phyloP scores from a whole-genome alignment of 495 filamentous ascomycete genomes.

The Trichoderma erinaceum region DNA sequence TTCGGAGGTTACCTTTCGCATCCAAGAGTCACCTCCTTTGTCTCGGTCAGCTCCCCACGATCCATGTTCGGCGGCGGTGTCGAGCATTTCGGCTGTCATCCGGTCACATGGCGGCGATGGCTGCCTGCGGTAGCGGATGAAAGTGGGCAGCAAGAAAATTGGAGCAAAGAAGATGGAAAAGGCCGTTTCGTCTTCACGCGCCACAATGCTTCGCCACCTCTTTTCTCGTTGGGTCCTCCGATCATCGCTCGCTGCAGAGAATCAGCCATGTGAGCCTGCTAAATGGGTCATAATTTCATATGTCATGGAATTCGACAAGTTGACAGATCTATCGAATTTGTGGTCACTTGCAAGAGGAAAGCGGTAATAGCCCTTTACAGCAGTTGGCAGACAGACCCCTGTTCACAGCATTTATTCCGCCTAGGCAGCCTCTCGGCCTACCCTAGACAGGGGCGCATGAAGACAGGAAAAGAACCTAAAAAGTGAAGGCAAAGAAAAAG shows the following conservation, averaged over 20 bases:
- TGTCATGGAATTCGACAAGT: not conserved
- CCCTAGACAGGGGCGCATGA: not conserved
- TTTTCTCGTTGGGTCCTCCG: not conserved
- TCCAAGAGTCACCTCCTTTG: no score
- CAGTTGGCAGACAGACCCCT: not conserved
- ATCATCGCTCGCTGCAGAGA: not conserved
- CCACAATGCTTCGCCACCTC: conserved; percentile 1
- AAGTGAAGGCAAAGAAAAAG: not conserved
- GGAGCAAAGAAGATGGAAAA: not conserved
- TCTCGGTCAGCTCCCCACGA: conserved; percentile 2
- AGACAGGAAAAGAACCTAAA: not conserved
- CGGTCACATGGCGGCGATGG: not conserved
- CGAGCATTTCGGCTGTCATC: not conserved
- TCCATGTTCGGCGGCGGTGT: not conserved
- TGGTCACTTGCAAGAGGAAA: no score
- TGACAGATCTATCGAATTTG: no score
- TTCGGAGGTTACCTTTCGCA: no score
- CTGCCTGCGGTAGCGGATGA: not conserved
- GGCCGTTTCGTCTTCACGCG: not conserved
- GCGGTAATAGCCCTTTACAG: no score
- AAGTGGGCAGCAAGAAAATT: not conserved
- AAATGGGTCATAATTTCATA: not conserved
- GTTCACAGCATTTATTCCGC: not conserved
- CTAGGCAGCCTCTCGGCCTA: not conserved
- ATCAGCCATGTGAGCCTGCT: not conserved